These are phyloP conservation scores for Globisporangium recalcitrans DNA, from an alignment of 352 stramenopile species.

Conservation along the genomic window DNA sequence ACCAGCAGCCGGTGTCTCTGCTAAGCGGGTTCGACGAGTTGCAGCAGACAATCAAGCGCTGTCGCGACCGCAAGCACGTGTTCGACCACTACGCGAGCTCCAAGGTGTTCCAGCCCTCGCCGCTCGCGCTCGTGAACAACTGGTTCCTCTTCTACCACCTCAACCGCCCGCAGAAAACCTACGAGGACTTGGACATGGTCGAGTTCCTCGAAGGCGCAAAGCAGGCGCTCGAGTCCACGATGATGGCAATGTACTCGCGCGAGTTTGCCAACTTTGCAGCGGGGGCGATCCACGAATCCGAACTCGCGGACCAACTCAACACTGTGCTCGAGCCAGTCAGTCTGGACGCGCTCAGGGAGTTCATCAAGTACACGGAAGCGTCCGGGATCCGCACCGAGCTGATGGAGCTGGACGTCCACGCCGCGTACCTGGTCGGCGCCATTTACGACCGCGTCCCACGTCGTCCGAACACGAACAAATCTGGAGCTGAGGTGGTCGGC, in stretches of 20 bases:
- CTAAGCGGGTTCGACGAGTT: neutral
- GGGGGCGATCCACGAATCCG: neutral
- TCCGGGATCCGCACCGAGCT: neutral
- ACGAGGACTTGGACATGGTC: neutral
- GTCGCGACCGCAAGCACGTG: neutral
- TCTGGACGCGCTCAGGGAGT: neutral
- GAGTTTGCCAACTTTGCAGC: neutral
- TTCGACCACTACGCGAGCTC: neutral
- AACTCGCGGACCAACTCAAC: neutral
- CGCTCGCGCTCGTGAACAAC: neutral
- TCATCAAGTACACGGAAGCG: neutral
- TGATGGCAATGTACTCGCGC: neutral
- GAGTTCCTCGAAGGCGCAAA: neutral
- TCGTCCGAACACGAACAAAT: neutral
- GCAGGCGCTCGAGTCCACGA: neutral
- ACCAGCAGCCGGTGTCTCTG: neutral
- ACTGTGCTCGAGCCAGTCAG: neutral
- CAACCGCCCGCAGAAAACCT: neutral
- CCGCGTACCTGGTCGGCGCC: neutral
- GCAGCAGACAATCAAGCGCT: neutral
- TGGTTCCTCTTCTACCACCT: neutral
- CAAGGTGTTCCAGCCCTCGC: neutral
- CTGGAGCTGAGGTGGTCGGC: neutral
- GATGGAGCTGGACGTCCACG: neutral
- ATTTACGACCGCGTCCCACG: neutral